Base-by-base conservation (phyloP, 2,329 filamentous ascomycete species). In the Stagonosporopsis rhizophila region DNA sequence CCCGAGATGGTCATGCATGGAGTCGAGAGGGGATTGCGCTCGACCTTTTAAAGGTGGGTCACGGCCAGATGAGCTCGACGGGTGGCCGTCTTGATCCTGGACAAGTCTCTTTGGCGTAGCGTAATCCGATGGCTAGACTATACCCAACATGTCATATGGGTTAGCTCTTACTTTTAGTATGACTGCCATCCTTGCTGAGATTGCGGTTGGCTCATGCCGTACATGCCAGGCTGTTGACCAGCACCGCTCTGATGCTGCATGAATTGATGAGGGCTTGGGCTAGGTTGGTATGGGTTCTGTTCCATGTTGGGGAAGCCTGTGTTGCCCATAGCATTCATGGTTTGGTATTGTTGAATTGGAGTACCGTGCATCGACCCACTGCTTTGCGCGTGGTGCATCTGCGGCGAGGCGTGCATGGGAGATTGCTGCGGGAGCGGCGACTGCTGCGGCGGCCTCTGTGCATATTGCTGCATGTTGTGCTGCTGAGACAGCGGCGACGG, bases 151-250 rank as follows among this genome's bases (percentile, higher is more conserved):
- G 8, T 22, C 4, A 14, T 22, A 52, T 20, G 17, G 23, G 5
- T 27, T 28, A 25, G 35, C n/a, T 20, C 22, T 34, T 17, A 20
- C 34, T 35, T 38, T 65, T 69, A 74, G 60, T 75, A 75, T 44
- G 64, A 65, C 50, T 70, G 70, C 75, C 78, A 79, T 54, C 77
- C 76, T 65, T 78, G 78, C 52, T 77, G 77, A 37, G 70, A 67
- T 55, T 75, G 74, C n/a, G 73, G 74, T 44, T 79, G 76, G 55
- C 79, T 74, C 81, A 80, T 83, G 38, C 79, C 79, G 60, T 80
- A 80, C 80, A 83, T 82, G 35, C 79, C 77, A n/a, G 79, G 78
- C 62, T 83, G 81, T 59, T 79, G 79, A 28, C 73, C 74, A 41
- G 75, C 72, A 25, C 68, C 72, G 32, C 72, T 78, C 52, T 77